A percentile compares a stretch with the other conserved stretches of the same genome.
phyloP scores from a whole-genome alignment of 345 rosid species.

The Psidium guajava region DNA sequence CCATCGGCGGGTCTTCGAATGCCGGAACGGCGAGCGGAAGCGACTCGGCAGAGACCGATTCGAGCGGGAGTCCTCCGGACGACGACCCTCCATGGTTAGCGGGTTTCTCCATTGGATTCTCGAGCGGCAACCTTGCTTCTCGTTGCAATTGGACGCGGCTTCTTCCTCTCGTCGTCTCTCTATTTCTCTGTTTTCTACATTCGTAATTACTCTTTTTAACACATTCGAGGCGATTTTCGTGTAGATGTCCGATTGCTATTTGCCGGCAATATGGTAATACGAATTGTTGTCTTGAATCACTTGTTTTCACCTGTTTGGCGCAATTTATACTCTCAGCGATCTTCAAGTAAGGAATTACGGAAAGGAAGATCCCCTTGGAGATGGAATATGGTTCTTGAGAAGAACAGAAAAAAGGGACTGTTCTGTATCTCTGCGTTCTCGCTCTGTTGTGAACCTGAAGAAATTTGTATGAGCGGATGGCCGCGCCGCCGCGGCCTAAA shows the following conservation, averaged over 20 bases:
- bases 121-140: conserved; percentile 5
- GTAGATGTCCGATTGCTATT: background rate
- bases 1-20: conserved; percentile 2
- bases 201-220: background rate
- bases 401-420: background rate
- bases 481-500: background rate
- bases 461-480: conserved; percentile 7
- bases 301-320: background rate
- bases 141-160: background rate
- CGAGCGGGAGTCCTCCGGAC: background rate
- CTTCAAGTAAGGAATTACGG: background rate
- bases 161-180: background rate
- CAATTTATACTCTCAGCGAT: background rate
- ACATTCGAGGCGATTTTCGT: background rate
- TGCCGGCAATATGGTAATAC: background rate
- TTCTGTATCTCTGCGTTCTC: background rate
- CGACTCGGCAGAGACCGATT: background rate
- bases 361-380: background rate
- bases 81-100: conserved; percentile 34
- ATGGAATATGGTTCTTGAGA: background rate
- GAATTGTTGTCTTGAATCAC: background rate
- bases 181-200: background rate
- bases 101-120: conserved; percentile 32
- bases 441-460: conserved; percentile 22
- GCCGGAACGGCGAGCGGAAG: background rate